Conservation (phyloP, 2,329 filamentous ascomycete genomes). For the Sporothrix pallida region DNA sequence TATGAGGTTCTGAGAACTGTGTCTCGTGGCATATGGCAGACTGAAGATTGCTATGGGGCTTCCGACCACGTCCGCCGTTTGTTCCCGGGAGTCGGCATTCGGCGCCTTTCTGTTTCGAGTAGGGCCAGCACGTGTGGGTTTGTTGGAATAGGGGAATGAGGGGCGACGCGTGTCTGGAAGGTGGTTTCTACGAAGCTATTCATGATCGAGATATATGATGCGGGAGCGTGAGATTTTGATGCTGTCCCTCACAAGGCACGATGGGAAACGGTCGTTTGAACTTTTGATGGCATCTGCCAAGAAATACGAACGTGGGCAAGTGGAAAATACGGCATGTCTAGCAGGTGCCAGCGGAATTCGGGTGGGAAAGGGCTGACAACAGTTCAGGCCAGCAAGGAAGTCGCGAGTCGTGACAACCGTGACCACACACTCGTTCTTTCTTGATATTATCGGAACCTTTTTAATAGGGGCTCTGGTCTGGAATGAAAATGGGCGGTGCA, state of each 20-base stretch:
- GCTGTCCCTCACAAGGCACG: background rate
- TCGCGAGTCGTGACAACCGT: background rate
- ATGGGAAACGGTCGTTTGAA: background rate
- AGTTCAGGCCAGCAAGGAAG: background rate
- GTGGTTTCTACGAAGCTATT: too few species aligned
- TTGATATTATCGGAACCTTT: background rate
- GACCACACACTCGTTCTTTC: too few species aligned
- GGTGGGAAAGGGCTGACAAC: background rate
- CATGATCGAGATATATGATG: background rate
- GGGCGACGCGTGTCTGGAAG: background rate
- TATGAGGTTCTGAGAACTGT: too few species aligned
- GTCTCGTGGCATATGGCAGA: background rate
- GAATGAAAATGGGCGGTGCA: background rate
- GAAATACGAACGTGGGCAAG: slow-evolving; percentile 10
- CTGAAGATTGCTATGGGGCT: background rate
- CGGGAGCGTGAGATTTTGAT: background rate
- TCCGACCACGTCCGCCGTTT: background rate
- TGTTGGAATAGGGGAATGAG: background rate
- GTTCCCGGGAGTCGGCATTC: background rate
- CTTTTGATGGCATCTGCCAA: slow-evolving; percentile 13
- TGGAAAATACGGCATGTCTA: background rate
- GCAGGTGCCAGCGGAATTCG: background rate
- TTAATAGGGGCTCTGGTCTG: background rate
- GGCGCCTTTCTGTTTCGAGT: background rate
- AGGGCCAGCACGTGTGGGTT: background rate